Conservation (phyloP, 129 eudicot genomes). For the Erigeron canadensis region DNA sequence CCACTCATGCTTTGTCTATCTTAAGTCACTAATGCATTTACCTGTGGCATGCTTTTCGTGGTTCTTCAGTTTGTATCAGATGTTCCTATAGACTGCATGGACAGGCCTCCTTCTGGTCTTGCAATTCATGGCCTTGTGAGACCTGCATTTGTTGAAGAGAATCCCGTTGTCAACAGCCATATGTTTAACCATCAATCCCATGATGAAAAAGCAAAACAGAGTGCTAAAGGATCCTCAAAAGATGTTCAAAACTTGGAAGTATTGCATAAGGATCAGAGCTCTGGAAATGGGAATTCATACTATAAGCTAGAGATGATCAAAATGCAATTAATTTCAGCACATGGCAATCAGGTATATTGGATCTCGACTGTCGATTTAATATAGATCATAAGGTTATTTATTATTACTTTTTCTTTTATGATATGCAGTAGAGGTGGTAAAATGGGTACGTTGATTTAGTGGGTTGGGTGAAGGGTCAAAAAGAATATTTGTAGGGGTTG, state of each 20-base stretch:
- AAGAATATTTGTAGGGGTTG: neutral
- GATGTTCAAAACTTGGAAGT: constrained; percentile 36
- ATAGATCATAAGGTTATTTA: neutral
- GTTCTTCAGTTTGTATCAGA: constrained; percentile 60
- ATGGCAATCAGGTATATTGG: constrained; percentile 62
- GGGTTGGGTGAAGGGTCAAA: neutral
- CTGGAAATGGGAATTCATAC: constrained; percentile 64
- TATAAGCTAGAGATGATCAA: constrained; percentile 82
- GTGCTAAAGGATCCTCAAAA: constrained; percentile 24
- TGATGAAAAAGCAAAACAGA: constrained; percentile 28
- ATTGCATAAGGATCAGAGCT: constrained; percentile 56
- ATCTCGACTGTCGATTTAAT: neutral
- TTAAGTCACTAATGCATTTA: neutral
- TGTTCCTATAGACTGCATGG: constrained; percentile 78
- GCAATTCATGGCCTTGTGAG: constrained; percentile 73
- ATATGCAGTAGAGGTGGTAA: neutral
- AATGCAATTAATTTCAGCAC: constrained; percentile 65
- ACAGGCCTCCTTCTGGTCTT: constrained; percentile 78
- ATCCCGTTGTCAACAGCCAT: constrained; percentile 53
- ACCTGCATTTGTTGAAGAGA: constrained; percentile 79
- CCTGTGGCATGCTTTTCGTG: constrained; percentile 2
- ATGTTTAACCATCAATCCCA: constrained; percentile 33
- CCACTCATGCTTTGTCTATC: neutral
- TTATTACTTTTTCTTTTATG: neutral
- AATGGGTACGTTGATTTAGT: neutral